Evolutionary conservation across 768 basidiomycete species (phyloP), one percentile per base, ranked within the genome.

Genomic region (Mycena rosella): DNA sequence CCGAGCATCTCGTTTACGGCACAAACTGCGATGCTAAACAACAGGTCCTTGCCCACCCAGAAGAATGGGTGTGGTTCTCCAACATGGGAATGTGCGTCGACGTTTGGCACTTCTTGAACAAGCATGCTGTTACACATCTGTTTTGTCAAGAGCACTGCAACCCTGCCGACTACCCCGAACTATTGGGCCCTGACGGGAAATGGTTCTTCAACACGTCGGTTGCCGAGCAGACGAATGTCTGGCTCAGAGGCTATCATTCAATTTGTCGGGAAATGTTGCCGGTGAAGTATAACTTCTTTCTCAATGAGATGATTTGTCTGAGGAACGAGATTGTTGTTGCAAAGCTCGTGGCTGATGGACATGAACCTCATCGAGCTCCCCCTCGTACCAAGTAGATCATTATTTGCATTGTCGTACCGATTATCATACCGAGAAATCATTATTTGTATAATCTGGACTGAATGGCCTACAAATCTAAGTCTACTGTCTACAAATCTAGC

Each of bases 301-400:
- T 83, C 0, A 78, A 82, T 64, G 76, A 82, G 56, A 79, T 82
- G 80, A 79, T 82, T 27, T 38, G 74, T 26, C 54, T 68, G 0
- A 49, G 56, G 1, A 82, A 82, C 32, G 17, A 61, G 26, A 65
- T 74, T 22, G 30, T 69, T 10, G 18, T 76, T 20, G 55, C 65
- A 22, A 65, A 60, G 38, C 60, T 76, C n/a, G 57, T 40, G 29
- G 63, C 24, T n/a, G 68, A 63, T 36, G 74, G 70, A 13, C 60
- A 65, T 20, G 20, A 71, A 13, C 38, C 38, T 4, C 38, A 18
- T 15, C 17, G 17, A 10, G 17, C 17, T 40, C 32, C 32, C 26
- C 74, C 74, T 44, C 59, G 58, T 47, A 38, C 24, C 30, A 45
- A 54, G 51, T 24, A 40, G 18, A 48, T 40, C 17, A 14, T 17